phyloP scores from a whole-genome alignment of 2,329 filamentous ascomycete genomes.

The Aspergillus spinulosporus region DNA sequence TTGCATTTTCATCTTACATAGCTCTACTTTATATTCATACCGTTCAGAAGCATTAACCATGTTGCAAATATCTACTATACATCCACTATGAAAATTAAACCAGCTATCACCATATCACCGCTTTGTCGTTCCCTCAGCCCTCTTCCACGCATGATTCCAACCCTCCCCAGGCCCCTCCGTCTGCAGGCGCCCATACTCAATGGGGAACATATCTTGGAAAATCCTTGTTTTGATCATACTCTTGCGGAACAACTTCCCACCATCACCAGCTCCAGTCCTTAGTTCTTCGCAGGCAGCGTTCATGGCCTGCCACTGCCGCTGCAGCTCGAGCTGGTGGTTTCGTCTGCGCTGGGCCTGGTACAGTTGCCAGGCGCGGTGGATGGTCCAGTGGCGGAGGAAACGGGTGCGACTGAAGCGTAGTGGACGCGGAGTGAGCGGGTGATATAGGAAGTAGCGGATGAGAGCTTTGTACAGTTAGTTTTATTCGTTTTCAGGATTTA shows the following conservation, averaged over 20 bases:
- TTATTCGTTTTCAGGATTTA: slow-evolving; percentile 17
- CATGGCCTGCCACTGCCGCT: slow-evolving; percentile 81
- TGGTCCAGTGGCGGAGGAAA: slow-evolving; percentile 94
- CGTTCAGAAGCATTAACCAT: background rate
- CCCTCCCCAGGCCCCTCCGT: slow-evolving; percentile 79
- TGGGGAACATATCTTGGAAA: slow-evolving; percentile 73
- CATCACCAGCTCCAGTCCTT: slow-evolving; percentile 53
- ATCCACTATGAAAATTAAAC: background rate
- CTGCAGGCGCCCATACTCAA: slow-evolving; percentile 76
- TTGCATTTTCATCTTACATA: slow-evolving; percentile 6
- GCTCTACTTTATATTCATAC: background rate
- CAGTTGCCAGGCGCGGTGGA: slow-evolving; percentile 92
- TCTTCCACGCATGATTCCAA: slow-evolving; percentile 95
- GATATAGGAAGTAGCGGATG: slow-evolving; percentile 70
- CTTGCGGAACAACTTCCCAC: slow-evolving; percentile 71
- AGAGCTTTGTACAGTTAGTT: slow-evolving; percentile 47
- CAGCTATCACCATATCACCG: slow-evolving; percentile 11
- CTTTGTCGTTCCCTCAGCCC: slow-evolving; percentile 40
- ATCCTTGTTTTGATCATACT: slow-evolving; percentile 90
- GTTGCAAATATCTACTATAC: background rate
- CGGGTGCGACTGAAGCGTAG: slow-evolving; percentile 87
- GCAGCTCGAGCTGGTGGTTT: slow-evolving; percentile 67
- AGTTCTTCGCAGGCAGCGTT: slow-evolving; percentile 82
- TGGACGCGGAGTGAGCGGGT: slow-evolving; percentile 69
- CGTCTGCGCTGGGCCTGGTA: slow-evolving; percentile 69